These are phyloP conservation scores for Liriodendron chinense DNA, from an alignment of 164 flowering plant genomes.

Conservation along the genomic window DNA sequence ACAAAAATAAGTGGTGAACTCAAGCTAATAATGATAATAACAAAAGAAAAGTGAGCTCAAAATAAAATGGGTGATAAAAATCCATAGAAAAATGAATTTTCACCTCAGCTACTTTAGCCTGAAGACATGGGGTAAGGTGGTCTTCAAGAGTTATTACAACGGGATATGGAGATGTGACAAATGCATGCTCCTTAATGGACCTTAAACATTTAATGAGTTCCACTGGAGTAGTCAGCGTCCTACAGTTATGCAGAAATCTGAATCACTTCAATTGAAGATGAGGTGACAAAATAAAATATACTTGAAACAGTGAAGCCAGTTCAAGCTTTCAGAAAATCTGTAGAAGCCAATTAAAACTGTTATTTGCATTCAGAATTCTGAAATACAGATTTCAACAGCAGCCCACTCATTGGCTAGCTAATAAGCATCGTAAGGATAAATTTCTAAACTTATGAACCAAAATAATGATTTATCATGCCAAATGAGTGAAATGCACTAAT, in stretches of 20 bases:
- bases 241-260: slow-evolving; percentile 17
- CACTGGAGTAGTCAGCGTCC: slow-evolving; percentile 71
- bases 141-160: slow-evolving; percentile 73
- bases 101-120: slow-evolving; percentile 78
- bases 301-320: neutral
- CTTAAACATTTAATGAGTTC: slow-evolving; percentile 59
- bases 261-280: slow-evolving; percentile 6
- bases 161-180: slow-evolving; percentile 55
- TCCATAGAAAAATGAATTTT: neutral
- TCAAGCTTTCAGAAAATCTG: neutral
- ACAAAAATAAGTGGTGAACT: neutral
- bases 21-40: neutral
- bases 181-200: slow-evolving; percentile 68
- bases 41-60: neutral
- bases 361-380: neutral
- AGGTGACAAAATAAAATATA: neutral
- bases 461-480: no score
- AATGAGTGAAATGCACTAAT: no score
- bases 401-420: neutral
- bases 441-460: no score
- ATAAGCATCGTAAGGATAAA: no score
- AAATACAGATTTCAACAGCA: neutral
- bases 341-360: no score
- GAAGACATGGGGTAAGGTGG: slow-evolving; percentile 67
- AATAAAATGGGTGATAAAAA: neutral